Percentiles rank a stretch among this genome's conserved stretches.
These are phyloP conservation scores for Chlamydomonas eustigma DNA, from an alignment of 139 green algal species.

Conservation along the genomic window DNA sequence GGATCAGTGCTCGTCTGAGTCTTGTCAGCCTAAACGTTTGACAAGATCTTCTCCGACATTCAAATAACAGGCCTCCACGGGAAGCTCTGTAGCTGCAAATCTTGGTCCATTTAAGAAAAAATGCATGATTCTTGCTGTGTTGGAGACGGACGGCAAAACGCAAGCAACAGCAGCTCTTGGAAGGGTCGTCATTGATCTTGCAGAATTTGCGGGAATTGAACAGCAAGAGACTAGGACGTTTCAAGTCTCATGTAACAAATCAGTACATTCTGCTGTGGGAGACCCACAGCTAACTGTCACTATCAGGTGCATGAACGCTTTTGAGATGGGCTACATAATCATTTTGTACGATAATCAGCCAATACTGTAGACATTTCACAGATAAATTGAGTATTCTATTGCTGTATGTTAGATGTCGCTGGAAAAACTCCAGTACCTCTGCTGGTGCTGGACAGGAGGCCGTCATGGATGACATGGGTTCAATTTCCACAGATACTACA, in stretches of 20 bases:
- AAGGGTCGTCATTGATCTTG: slow-evolving; percentile 51
- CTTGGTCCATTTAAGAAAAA: slow-evolving; percentile 71
- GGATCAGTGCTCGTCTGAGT: neutral
- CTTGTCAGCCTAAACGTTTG: neutral
- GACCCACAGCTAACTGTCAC: slow-evolving; percentile 59
- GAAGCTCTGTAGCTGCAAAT: neutral
- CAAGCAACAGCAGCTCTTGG: slow-evolving; percentile 49
- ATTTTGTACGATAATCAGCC: too few relatives aligned
- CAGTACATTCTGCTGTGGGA: slow-evolving; percentile 52
- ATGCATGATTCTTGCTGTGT: slow-evolving; percentile 61
- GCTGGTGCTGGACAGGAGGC: slow-evolving; percentile 16
- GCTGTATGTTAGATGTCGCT: slow-evolving; percentile 34
- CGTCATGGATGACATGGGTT: slow-evolving; percentile 33
- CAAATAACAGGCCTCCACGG: neutral
- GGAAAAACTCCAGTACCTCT: slow-evolving; percentile 35
- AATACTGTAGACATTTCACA: too few relatives aligned
- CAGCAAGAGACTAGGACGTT: slow-evolving; percentile 54
- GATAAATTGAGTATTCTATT: neutral
- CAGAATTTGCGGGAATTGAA: slow-evolving; percentile 59
- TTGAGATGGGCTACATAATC: too few relatives aligned
- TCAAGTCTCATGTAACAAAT: slow-evolving; percentile 55
- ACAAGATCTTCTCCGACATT: slow-evolving; percentile 1
- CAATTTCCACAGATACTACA: slow-evolving; percentile 51
- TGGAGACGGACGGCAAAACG: slow-evolving; percentile 49
- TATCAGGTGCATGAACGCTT: too few relatives aligned